These are phyloP conservation scores for Hypoxylon sp. DNA, from an alignment of 2,329 filamentous ascomycete genomes.

Conservation along the genomic window DNA sequence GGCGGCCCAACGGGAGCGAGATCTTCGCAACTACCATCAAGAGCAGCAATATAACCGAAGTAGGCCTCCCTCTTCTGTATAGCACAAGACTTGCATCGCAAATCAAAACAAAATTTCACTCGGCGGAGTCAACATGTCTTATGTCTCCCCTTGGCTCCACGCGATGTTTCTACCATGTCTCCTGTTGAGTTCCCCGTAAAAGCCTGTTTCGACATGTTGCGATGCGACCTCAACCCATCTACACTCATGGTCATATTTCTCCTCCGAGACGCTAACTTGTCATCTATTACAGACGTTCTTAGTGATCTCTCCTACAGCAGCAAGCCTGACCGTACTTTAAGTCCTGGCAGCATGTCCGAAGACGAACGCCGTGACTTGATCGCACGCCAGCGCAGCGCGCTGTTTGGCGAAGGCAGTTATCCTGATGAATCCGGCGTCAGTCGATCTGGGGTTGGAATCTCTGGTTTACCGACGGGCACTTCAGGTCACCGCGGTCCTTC, in stretches of 20 bases:
- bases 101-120: constrained; percentile 56
- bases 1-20: constrained; percentile 98
- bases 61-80: constrained; percentile 86
- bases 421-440: constrained; percentile 77
- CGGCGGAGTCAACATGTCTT: constrained; percentile 50
- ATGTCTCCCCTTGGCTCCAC: constrained; percentile 46
- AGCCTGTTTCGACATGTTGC: constrained; percentile 45
- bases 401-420: constrained; percentile 81
- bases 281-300: constrained; percentile 64
- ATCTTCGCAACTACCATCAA: constrained; percentile 99
- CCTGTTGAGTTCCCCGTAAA: constrained; percentile 51
- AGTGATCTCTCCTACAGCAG: constrained; percentile 63
- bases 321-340: constrained; percentile 90
- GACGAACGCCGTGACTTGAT: constrained; percentile 97
- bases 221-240: constrained; percentile 32
- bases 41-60: constrained; percentile 99
- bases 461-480: constrained; percentile 74
- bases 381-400: constrained; percentile 91
- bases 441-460: constrained; percentile 76
- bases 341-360: constrained; percentile 88
- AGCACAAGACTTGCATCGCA: constrained; percentile 66
- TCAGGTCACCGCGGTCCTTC: constrained; percentile 81
- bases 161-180: constrained; percentile 50
- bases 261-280: constrained; percentile 55
- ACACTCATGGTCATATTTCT: constrained; percentile 17